Percentiles rank a stretch among this genome's conserved stretches.
Evolutionary conservation across 2,329 filamentous ascomycete genomes (phyloP).

Genomic region (Teratosphaeria zuluensis): DNA sequence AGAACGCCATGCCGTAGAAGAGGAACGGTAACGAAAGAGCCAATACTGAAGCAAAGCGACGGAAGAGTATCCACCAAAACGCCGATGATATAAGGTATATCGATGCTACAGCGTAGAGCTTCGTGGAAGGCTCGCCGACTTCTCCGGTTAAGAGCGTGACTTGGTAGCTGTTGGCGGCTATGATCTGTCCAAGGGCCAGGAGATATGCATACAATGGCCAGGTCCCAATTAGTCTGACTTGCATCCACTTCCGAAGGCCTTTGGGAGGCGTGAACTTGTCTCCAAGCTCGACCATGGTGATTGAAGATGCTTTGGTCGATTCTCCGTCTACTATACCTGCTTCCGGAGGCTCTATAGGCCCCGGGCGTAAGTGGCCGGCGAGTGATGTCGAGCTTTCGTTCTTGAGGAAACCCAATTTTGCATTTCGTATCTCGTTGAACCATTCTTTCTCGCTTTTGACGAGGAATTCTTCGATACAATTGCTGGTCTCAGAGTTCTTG

Average conservation of each 20-base stretch:
- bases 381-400: too few relatives aligned
- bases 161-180: slow-evolving; percentile 56
- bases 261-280: too few relatives aligned
- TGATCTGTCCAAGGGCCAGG: slow-evolving; percentile 44
- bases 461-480: slow-evolving; percentile 58
- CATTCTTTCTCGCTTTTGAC: slow-evolving; percentile 58
- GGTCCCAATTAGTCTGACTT: too few relatives aligned
- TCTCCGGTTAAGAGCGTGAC: slow-evolving; percentile 55
- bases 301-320: too few relatives aligned
- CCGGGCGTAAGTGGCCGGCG: too few relatives aligned
- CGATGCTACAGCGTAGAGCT: slow-evolving; percentile 50
- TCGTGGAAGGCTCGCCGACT: slow-evolving; percentile 45
- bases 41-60: too few relatives aligned
- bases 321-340: too few relatives aligned
- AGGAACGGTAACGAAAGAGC: slow-evolving; percentile 32
- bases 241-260: too few relatives aligned
- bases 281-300: too few relatives aligned
- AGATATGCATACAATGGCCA: neutral
- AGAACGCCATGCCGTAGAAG: slow-evolving; percentile 41
- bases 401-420: too few relatives aligned
- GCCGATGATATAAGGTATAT: slow-evolving; percentile 46
- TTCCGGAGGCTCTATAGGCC: too few relatives aligned
- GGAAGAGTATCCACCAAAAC: too few relatives aligned
- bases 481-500: slow-evolving; percentile 46
- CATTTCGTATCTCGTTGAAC: slow-evolving; percentile 35